A percentile compares a stretch with the other conserved stretches of the same genome.
Evolutionary conservation across 75 land plant species (phyloP).

Genomic region (Adiantum capillusveneris): DNA sequence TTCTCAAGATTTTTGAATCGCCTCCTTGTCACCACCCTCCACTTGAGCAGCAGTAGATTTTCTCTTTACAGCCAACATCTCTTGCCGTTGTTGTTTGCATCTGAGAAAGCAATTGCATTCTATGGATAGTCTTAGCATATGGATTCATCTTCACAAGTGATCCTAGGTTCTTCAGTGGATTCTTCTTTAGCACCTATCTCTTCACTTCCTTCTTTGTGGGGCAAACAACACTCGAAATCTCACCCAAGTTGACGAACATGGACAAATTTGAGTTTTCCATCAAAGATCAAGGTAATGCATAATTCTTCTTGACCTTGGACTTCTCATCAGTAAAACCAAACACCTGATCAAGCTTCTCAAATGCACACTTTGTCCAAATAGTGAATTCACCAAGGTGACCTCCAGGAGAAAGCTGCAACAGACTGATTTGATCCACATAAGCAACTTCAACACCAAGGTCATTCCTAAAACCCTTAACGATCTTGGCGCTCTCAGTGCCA

Average conservation of each 20-base stretch:
- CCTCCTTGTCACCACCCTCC: constrained; percentile 32
- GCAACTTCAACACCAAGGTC: constrained; percentile 14
- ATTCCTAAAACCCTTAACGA: constrained; percentile 13
- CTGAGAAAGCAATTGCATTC: constrained; percentile 2
- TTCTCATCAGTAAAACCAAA: constrained; percentile 12
- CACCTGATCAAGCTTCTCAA: constrained; percentile 14
- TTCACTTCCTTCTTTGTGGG: constrained; percentile 11
- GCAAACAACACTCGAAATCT: constrained; percentile 9
- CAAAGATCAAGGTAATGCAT: constrained; percentile 9
- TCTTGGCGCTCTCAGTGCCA: constrained; percentile 20
- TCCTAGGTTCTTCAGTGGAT: constrained; percentile 10
- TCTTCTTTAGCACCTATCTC: constrained; percentile 10
- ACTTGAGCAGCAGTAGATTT: constrained; percentile 35
- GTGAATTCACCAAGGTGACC: constrained; percentile 12
- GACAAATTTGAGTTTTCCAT: constrained; percentile 16
- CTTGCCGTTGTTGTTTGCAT: constrained; percentile 45
- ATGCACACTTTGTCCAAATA: constrained; percentile 17
- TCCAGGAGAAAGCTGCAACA: constrained; percentile 16
- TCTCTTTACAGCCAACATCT: constrained; percentile 74
- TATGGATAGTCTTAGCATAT: constrained; percentile 8
- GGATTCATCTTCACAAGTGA: constrained; percentile 12
- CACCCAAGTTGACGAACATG: constrained; percentile 13
- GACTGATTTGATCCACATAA: constrained; percentile 10
- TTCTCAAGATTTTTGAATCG: constrained; percentile 62
- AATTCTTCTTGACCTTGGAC: constrained; percentile 14